phyloP scores from a whole-genome alignment of 176 grass and related monocot species.

The Cymbopogon citratus region DNA sequence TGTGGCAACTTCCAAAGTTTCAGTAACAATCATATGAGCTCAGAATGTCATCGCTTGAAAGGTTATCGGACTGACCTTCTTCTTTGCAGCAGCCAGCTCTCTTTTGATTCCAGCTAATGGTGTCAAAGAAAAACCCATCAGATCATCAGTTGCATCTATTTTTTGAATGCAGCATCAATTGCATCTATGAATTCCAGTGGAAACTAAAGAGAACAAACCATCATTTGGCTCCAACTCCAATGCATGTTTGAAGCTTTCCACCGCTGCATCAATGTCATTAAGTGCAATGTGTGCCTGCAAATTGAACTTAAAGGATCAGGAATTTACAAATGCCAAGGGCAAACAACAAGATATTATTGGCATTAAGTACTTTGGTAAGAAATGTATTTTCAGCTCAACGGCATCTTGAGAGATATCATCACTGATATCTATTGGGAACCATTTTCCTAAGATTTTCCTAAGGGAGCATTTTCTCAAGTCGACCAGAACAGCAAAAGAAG shows the following conservation, averaged over 20 bases:
- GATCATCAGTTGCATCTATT: background rate
- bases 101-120: constrained; percentile 75
- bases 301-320: constrained; percentile 6
- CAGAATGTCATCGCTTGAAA: background rate
- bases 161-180: background rate
- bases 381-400: background rate
- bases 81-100: constrained; percentile 80
- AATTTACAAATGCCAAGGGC: background rate
- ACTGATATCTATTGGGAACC: background rate
- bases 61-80: constrained; percentile 53
- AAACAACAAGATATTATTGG: background rate
- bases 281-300: constrained; percentile 88
- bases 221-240: constrained; percentile 90
- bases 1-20: constrained; percentile 27
- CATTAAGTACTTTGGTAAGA: background rate
- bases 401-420: background rate
- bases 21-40: background rate
- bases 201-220: constrained; percentile 38
- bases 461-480: background rate
- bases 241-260: constrained; percentile 85
- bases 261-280: constrained; percentile 90
- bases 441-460: background rate
- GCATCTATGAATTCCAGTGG: background rate
- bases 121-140: constrained; percentile 12
- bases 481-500: background rate